Base-by-base conservation (phyloP, 495 filamentous ascomycete genomes). In the Amniculicola lignicola region DNA sequence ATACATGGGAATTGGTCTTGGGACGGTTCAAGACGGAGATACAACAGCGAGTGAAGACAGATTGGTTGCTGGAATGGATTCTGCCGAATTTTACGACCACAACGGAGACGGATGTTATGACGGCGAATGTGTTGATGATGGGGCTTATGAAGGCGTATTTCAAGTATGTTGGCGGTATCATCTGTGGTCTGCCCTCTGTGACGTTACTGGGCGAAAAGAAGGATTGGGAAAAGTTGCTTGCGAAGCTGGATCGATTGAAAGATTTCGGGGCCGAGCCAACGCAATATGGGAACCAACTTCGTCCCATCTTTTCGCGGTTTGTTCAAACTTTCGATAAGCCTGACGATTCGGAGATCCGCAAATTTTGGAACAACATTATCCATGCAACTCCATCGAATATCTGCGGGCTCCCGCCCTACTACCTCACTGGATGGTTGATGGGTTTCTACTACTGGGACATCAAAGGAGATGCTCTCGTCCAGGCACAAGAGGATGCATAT, bases 131-230 rank as follows among this genome's bases (percentile, higher is more conserved):
- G 19, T 15, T 73, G 11, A 71, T 78, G 68, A 77, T 75, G 75
- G 70, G 67, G 1, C 62, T 64, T 0, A 33, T 74, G 43, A 71
- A 77, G 41, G 64, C 64, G 6, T 77, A 73, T 53, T 77, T 77
- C 50, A 25, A 5, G 2, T 77, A 67, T 38, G 52, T 18, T n/a
- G 50, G 37, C 15, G 5, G 1, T 3, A 10, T 60, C 0, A 10
- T 3, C 1, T 80, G 78, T 50, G 77, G 77, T 0, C 61, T 82
- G 4, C 76, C 79, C 12, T 71, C 70, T 1, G 75, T 80, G 6
- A 80, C 77, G 1, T 57, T 81, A 9, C 63, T 77, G 0, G 78
- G 78, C 15, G 61, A 69, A 23, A 49, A 57, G 23, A 47, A 54
- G 3, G 79, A 79, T 59, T 81, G 72, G 69, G 55, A 63, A 22